Evolutionary conservation across 306 rosid species (phyloP).

Genomic region (Luffa acutangula): DNA sequence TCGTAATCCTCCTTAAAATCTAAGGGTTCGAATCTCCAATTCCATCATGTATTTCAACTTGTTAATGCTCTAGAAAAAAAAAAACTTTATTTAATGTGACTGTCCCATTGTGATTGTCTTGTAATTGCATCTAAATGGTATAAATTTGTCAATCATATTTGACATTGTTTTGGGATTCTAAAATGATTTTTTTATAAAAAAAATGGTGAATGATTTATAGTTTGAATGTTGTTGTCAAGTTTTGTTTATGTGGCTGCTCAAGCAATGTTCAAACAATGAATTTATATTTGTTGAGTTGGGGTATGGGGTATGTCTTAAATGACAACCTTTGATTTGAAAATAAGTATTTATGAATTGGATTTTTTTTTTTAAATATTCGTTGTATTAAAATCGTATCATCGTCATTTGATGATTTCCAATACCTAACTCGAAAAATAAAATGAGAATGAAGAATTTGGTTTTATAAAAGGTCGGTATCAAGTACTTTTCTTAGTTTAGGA

Average conservation of each 20-base stretch:
- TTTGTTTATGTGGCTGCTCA: not conserved
- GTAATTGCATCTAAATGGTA: too few species aligned
- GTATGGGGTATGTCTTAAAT: not conserved
- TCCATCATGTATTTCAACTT: too few species aligned
- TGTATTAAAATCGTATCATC: not conserved
- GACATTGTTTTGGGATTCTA: too few species aligned
- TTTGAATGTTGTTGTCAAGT: not conserved
- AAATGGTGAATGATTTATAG: not conserved
- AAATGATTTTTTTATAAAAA: too few species aligned
- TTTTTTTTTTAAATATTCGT: not conserved
- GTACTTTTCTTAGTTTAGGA: not conserved
- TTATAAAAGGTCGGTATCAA: not conserved
- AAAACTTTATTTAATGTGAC: too few species aligned
- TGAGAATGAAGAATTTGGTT: not conserved
- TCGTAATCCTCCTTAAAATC: too few species aligned
- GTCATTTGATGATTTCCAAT: not conserved
- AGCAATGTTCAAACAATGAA: not conserved
- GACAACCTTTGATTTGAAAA: not conserved
- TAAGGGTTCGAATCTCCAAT: too few species aligned
- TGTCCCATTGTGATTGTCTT: too few species aligned
- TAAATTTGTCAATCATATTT: not conserved
- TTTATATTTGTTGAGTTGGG: not conserved
- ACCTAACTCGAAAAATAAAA: not conserved
- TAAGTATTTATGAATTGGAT: not conserved
- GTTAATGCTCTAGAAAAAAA: too few species aligned